Evolutionary conservation across 441 rosid species (phyloP).

Genomic region (Arabidopsis hybrid): DNA sequence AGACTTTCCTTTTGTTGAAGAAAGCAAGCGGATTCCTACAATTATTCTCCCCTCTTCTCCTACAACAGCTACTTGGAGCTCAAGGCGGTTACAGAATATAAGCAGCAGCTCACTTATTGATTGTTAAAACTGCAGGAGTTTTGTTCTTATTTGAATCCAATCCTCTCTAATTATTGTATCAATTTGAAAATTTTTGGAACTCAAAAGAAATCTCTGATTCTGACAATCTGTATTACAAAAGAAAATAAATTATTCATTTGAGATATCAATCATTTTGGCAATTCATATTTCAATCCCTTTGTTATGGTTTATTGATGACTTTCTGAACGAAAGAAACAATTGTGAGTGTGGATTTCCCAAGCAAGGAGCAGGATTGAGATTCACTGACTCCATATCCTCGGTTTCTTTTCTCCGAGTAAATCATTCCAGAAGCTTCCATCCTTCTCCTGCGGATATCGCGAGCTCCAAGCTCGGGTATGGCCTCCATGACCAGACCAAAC

Average conservation of each 20-base stretch:
- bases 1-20: constrained; percentile 75
- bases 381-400: constrained; percentile 15
- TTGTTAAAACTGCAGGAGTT: constrained; percentile 23
- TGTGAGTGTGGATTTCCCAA: not conserved
- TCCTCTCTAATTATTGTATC: constrained; percentile 10
- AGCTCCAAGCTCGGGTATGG: constrained; percentile 21
- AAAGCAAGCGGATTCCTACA: constrained; percentile 88
- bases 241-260: constrained; percentile 12
- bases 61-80: constrained; percentile 69
- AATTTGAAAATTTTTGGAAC: not conserved
- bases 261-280: constrained; percentile 5
- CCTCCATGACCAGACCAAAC: constrained; percentile 25
- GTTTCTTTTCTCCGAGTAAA: constrained; percentile 27
- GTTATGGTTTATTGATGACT: constrained; percentile 19
- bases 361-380: constrained; percentile 2
- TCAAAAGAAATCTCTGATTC: constrained; percentile 6
- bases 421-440: constrained; percentile 22
- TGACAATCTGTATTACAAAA: constrained; percentile 16
- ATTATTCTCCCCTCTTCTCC: constrained; percentile 69
- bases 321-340: constrained; percentile 16
- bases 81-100: constrained; percentile 66
- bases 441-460: constrained; percentile 1
- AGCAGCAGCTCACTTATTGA: constrained; percentile 38
- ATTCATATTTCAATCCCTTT: not conserved
- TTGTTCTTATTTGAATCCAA: constrained; percentile 12